A percentile compares a stretch with the other conserved stretches of the same genome.
phyloP scores from a whole-genome alignment of 2,329 filamentous ascomycete genomes.

The Akanthomyces uredinophilus region DNA sequence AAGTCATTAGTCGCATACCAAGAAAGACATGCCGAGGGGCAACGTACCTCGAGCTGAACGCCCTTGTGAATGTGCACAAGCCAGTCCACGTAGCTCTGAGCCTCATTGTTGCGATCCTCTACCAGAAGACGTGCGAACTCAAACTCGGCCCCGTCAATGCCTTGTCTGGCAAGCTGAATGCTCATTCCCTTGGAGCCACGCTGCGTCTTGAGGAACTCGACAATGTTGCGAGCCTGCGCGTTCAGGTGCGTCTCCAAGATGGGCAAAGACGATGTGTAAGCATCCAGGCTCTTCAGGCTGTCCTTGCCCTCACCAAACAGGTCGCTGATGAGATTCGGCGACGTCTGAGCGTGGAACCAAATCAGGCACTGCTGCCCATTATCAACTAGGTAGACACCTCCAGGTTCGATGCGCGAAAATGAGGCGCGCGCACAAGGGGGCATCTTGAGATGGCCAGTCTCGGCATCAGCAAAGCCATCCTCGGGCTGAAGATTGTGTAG shows the following conservation, averaged over 20 bases:
- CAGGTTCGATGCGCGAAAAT: slow-evolving; percentile 83
- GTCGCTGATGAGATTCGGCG: slow-evolving; percentile 83
- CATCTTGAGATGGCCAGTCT: slow-evolving; percentile 81
- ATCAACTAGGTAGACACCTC: slow-evolving; percentile 90
- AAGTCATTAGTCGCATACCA: slow-evolving; percentile 3
- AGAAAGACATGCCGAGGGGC: no score
- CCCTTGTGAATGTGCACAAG: slow-evolving; percentile 89
- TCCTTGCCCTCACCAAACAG: slow-evolving; percentile 74
- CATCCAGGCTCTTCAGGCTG: slow-evolving; percentile 70
- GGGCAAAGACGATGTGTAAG: slow-evolving; percentile 74
- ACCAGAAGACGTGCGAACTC: slow-evolving; percentile 89
- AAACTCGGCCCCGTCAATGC: slow-evolving; percentile 89
- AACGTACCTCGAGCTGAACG: slow-evolving; percentile 78
- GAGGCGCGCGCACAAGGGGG: slow-evolving; percentile 75
- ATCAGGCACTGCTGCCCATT: slow-evolving; percentile 89
- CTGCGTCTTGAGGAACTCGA: slow-evolving; percentile 76
- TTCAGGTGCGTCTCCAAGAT: slow-evolving; percentile 88
- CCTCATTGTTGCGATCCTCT: slow-evolving; percentile 95
- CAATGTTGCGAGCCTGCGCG: slow-evolving; percentile 87
- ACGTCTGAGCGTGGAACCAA: slow-evolving; percentile 90
- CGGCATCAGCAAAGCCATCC: slow-evolving; percentile 84
- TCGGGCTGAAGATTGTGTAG: slow-evolving; percentile 82
- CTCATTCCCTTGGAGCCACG: slow-evolving; percentile 84
- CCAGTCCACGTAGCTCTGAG: slow-evolving; percentile 98
- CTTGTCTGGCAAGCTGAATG: slow-evolving; percentile 86